Conservation (phyloP, 2,329 filamentous ascomycete species). For the Xylaria sp. region DNA sequence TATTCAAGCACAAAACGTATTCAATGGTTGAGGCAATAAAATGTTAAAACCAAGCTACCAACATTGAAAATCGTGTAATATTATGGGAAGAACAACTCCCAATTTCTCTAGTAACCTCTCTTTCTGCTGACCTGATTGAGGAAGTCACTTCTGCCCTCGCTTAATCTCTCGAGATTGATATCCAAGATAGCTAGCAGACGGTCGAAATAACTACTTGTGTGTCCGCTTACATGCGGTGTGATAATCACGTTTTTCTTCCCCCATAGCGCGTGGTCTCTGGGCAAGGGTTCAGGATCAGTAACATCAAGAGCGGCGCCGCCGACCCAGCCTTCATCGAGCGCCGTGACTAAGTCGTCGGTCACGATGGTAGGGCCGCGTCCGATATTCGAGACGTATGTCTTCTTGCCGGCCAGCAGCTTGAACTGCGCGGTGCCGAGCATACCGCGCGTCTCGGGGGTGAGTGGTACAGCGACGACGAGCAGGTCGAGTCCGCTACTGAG, state of each 20-base stretch:
- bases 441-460: conserved; percentile 53
- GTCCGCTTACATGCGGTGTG: conserved; percentile 50
- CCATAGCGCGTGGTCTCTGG: conserved; percentile 71
- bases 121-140: conserved; percentile 49
- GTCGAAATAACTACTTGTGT: conserved; percentile 44
- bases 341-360: conserved; percentile 63
- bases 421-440: conserved; percentile 58
- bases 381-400: conserved; percentile 72
- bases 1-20: not conserved
- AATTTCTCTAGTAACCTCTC: conserved; percentile 44
- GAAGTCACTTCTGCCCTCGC: conserved; percentile 45
- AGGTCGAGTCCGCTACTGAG: conserved; percentile 56
- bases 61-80: not conserved
- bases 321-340: conserved; percentile 56
- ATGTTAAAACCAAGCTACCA: not conserved
- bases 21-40: not conserved
- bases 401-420: conserved; percentile 50
- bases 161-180: conserved; percentile 45
- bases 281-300: conserved; percentile 76
- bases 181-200: conserved; percentile 46
- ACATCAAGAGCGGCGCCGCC: conserved; percentile 75
- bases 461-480: conserved; percentile 55
- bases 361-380: conserved; percentile 61
- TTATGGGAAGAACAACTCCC: not conserved
- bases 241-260: conserved; percentile 70